Percentiles rank a stretch among this genome's conserved stretches.
Evolutionary conservation across 2,329 filamentous ascomycete genomes (phyloP).

Genomic region (Trichoderma citrinoviride): DNA sequence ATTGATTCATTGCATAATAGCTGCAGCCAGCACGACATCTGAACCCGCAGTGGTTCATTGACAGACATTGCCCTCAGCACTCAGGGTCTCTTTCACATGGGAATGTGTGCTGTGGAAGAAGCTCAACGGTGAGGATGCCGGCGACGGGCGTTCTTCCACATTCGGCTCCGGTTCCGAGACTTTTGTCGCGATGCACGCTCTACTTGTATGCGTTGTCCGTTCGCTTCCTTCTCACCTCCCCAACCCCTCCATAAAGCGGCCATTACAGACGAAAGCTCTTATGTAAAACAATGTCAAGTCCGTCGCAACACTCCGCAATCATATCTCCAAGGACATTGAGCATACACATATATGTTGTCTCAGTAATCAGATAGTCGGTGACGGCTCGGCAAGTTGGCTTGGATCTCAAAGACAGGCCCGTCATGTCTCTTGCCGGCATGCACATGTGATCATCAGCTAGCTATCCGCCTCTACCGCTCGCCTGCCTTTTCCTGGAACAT

Average conservation of each 20-base stretch:
- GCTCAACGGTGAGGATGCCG: neutral
- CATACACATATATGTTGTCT: neutral
- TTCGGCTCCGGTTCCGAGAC: slow-evolving; percentile 9
- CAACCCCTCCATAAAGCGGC: neutral
- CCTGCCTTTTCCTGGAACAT: slow-evolving; percentile 13
- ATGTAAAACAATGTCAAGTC: neutral
- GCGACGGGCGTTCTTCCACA: slow-evolving; percentile 8
- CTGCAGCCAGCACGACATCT: neutral
- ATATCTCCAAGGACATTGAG: neutral
- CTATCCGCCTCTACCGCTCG: neutral
- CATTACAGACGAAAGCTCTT: neutral
- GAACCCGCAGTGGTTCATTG: neutral
- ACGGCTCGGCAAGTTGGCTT: neutral
- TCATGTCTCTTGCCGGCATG: neutral
- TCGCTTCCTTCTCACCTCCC: neutral
- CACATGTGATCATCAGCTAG: slow-evolving; percentile 13
- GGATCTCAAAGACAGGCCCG: neutral
- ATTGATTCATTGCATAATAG: neutral
- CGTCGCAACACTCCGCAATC: neutral
- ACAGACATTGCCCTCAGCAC: neutral
- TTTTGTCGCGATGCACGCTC: neutral
- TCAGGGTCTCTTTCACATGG: neutral
- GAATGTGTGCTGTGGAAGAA: neutral
- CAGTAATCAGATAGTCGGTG: neutral
- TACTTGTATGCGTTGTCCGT: neutral